These are phyloP conservation scores for Capniomyces stellatus DNA, from an alignment of 371 early-diverging fungal species.

Conservation along the genomic window DNA sequence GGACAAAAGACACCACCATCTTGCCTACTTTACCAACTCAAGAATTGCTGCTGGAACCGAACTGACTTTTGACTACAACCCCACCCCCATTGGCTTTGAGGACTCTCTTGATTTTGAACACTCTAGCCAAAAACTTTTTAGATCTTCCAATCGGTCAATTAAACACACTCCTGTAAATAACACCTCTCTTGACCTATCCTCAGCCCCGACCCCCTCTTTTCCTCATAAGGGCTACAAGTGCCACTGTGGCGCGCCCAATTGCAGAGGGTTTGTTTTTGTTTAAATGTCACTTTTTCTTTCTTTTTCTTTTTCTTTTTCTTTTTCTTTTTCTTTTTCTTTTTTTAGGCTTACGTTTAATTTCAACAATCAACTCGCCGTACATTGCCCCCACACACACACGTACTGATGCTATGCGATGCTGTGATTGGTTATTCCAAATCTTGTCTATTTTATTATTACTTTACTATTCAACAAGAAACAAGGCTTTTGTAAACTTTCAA, in stretches of 20 bases:
- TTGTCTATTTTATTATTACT: too few relatives aligned
- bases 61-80: conserved; percentile 78
- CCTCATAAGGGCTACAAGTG: conserved; percentile 1
- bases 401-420: too few relatives aligned
- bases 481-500: too few relatives aligned
- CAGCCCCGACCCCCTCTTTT: background rate
- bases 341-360: too few relatives aligned
- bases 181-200: background rate
- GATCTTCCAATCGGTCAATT: background rate
- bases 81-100: too few relatives aligned
- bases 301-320: too few relatives aligned
- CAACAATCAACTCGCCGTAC: too few relatives aligned
- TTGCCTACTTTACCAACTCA: conserved; percentile 62
- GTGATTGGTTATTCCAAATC: too few relatives aligned
- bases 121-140: background rate
- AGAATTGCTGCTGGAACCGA: conserved; percentile 55
- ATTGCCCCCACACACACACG: too few relatives aligned
- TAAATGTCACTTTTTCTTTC: background rate
- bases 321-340: too few relatives aligned
- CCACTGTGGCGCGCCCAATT: conserved; percentile 3
- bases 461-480: too few relatives aligned
- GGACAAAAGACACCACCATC: conserved; percentile 48
- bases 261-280: conserved; percentile 4
- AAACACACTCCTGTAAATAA: background rate
- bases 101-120: background rate